A percentile compares a stretch with the other conserved stretches of the same genome.
Evolutionary conservation across 177 flowering plant species (phyloP).

Genomic region (Vitis hybrid): DNA sequence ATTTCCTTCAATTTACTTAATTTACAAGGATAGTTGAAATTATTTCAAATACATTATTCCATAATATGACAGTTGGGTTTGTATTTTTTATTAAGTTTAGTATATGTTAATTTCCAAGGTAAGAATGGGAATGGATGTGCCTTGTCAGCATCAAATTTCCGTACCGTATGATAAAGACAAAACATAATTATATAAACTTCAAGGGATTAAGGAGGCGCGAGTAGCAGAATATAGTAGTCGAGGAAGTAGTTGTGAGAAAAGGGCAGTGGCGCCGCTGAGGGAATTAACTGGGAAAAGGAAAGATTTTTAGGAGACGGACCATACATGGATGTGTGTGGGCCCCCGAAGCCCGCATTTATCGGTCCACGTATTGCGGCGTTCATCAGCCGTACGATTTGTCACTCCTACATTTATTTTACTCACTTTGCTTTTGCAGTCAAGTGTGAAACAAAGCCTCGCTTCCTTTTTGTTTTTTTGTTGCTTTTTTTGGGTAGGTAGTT

Average conservation of each 20-base stretch:
- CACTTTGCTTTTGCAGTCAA: conserved; percentile 1
- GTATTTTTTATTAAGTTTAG: no score
- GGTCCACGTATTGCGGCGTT: conserved; percentile 47
- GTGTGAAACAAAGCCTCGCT: not conserved
- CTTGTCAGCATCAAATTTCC: no score
- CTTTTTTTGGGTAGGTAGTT: no score
- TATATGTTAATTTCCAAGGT: no score
- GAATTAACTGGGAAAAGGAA: not conserved
- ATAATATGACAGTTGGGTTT: not conserved
- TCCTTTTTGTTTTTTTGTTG: no score
- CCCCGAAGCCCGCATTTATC: conserved; percentile 28
- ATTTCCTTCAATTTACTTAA: no score
- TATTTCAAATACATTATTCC: no score
- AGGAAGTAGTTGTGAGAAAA: not conserved
- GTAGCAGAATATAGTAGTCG: not conserved
- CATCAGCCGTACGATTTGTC: conserved; percentile 29
- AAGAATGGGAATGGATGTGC: no score
- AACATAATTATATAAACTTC: no score
- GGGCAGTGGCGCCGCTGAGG: not conserved
- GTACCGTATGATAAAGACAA: no score
- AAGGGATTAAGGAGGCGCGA: no score
- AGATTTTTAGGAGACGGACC: not conserved
- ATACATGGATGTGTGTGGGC: not conserved
- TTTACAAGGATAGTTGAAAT: no score
- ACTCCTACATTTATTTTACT: not conserved